Evolutionary conservation across 2,329 filamentous ascomycete genomes (phyloP).

Genomic region (Seiridium cupressi): DNA sequence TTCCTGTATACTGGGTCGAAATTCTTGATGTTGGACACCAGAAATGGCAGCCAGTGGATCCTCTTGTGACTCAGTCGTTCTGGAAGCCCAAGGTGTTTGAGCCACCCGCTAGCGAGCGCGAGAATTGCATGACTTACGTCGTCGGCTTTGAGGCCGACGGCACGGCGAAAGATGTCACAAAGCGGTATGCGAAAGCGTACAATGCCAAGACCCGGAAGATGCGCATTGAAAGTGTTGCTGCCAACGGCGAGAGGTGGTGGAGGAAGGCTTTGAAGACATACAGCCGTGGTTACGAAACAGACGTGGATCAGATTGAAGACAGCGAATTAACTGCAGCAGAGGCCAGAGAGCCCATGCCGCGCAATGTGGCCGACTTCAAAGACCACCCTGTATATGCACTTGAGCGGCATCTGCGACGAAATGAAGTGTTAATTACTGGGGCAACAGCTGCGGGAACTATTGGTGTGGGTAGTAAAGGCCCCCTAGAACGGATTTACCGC

Average conservation of each 20-base stretch:
- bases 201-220: slow-evolving; percentile 83
- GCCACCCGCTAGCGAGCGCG: slow-evolving; percentile 73
- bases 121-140: slow-evolving; percentile 80
- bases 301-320: slow-evolving; percentile 82
- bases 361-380: slow-evolving; percentile 84
- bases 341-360: slow-evolving; percentile 78
- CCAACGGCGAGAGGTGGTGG: slow-evolving; percentile 53
- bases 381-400: slow-evolving; percentile 81
- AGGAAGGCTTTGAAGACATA: slow-evolving; percentile 49
- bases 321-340: slow-evolving; percentile 70
- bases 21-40: slow-evolving; percentile 81
- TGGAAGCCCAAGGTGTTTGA: slow-evolving; percentile 77
- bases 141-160: slow-evolving; percentile 82
- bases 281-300: slow-evolving; percentile 39
- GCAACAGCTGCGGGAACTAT: slow-evolving; percentile 75
- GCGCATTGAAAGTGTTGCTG: slow-evolving; percentile 66
- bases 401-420: slow-evolving; percentile 77
- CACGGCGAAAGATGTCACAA: slow-evolving; percentile 79
- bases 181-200: slow-evolving; percentile 82
- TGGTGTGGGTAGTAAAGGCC: slow-evolving; percentile 59
- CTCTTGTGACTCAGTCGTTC: slow-evolving; percentile 74
- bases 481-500: slow-evolving; percentile 77
- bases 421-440: slow-evolving; percentile 77
- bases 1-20: slow-evolving; percentile 93
- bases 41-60: slow-evolving; percentile 89